Evolutionary conservation across 2,329 filamentous ascomycete genomes (phyloP).

Genomic region (Aureobasidium sp.): DNA sequence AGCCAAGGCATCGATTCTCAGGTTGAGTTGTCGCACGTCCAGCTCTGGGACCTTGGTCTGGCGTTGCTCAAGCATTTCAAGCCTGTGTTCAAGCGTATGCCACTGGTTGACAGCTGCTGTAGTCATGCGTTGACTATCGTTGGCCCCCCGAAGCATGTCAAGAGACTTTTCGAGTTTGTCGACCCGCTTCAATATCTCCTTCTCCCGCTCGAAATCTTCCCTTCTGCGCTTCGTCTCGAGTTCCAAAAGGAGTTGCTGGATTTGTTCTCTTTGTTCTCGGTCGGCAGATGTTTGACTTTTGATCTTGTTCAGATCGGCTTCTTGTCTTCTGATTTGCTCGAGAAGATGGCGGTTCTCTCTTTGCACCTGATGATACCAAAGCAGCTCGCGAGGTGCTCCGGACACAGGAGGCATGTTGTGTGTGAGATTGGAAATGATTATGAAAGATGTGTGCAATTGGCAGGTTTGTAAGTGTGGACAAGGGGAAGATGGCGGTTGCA

Average conservation of each 20-base stretch:
- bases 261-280: background rate
- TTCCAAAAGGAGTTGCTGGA: background rate
- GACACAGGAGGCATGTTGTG: background rate
- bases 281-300: background rate
- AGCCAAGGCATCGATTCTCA: background rate
- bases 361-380: constrained; percentile 5
- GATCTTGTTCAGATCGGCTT: constrained; percentile 1
- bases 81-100: background rate
- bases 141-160: background rate
- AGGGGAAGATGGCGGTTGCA: background rate
- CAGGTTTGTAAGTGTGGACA: background rate
- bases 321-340: background rate
- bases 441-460: too few species aligned
- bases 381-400: background rate
- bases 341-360: constrained; percentile 3
- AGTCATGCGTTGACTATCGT: background rate
- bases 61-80: constrained; percentile 4
- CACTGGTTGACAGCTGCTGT: background rate
- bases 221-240: background rate
- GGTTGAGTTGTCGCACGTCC: background rate
- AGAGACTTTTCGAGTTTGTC: background rate
- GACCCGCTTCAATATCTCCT: constrained; percentile 6
- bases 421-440: too few species aligned
- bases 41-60: background rate
- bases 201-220: constrained; percentile 7